Evolutionary conservation across 2,329 filamentous ascomycete genomes (phyloP), one percentile per base, ranked within the genome.

Genomic region (Verticillium klebahnii): DNA sequence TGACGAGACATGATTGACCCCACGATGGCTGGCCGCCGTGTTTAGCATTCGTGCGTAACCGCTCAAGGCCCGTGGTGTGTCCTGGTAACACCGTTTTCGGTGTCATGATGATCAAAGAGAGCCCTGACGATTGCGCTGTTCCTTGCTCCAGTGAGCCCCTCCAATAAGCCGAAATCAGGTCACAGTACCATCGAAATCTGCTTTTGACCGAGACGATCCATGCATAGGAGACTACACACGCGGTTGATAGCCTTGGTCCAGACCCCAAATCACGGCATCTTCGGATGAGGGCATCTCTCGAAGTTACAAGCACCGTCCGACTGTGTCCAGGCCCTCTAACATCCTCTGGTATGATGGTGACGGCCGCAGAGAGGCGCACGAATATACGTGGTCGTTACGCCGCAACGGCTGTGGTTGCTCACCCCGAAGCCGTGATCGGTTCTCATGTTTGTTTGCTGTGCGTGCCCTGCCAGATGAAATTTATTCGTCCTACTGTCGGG

Each of bases 91-190:
- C 67, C 66, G 54, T 23, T 54, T 12, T 61, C 11, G 69, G 70
- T 66, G 68, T 68, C 60, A 72, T 82, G 82, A 82, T 72, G 83
- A 85, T 77, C 80, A 86, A 87, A 86, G 84, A 87, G 81, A 83
- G 81, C 81, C 73, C 81, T 80, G 81, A 83, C 79, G 78, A 77
- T 76, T 67, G 61, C 61, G 15, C 37, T 19, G 45, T 54, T 54
- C 36, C 57, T n/a, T 17, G 31, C 58, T 55, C 45, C 9, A 55
- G 58, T 55, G 39, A 50, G 57, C 55, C 29, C 25, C 25, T 25
- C 25, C 2, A 25, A 25, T 25, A 25, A 25, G 25, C 4, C 29
- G 29, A 29, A 6, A 29, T 29, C 29, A 29, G 3, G 5, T 29
- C 29, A 29, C 4, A 29, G 5, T 29, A 29, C 29, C 5, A 5